These are phyloP conservation scores for Paecilomyces sp. DNA, from an alignment of 2,329 filamentous ascomycete species.

Conservation along the genomic window DNA sequence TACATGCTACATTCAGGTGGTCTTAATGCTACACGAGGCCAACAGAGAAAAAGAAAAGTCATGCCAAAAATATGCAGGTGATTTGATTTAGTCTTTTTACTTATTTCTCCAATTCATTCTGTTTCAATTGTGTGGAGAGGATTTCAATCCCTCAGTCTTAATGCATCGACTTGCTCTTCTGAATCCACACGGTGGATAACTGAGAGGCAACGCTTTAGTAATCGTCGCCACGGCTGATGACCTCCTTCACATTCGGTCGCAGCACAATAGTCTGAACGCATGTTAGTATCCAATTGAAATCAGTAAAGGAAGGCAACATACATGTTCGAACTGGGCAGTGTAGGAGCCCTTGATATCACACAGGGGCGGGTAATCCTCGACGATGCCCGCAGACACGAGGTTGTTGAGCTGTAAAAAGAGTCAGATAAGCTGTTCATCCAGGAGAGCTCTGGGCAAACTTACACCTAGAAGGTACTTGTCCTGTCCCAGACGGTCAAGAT, in stretches of 20 bases:
- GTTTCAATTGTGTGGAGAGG: not conserved
- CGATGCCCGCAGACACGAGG: slow-evolving; percentile 72
- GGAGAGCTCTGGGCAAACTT: slow-evolving; percentile 27
- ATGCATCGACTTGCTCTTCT: not conserved
- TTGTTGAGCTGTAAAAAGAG: slow-evolving; percentile 62
- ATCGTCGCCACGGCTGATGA: slow-evolving; percentile 79
- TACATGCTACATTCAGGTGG: not conserved
- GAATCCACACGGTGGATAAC: not conserved
- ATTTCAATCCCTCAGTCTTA: not conserved
- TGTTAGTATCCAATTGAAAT: slow-evolving; percentile 9
- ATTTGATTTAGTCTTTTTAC: not conserved
- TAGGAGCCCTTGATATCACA: slow-evolving; percentile 91
- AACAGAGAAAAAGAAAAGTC: not conserved
- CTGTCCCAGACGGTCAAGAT: slow-evolving; percentile 85
- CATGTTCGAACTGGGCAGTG: slow-evolving; percentile 90
- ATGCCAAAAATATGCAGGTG: not conserved
- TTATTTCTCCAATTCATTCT: not conserved
- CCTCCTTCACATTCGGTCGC: slow-evolving; percentile 74
- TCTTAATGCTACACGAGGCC: not conserved
- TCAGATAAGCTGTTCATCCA: slow-evolving; percentile 17
- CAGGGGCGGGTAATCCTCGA: slow-evolving; percentile 84
- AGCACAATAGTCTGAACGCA: slow-evolving; percentile 62
- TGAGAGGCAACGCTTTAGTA: slow-evolving; percentile 48
- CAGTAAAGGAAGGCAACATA: slow-evolving; percentile 43
- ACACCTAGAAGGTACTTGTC: slow-evolving; percentile 90